Conservation (phyloP, 140 eudicot genomes). For the Ambrosia hybrid region DNA sequence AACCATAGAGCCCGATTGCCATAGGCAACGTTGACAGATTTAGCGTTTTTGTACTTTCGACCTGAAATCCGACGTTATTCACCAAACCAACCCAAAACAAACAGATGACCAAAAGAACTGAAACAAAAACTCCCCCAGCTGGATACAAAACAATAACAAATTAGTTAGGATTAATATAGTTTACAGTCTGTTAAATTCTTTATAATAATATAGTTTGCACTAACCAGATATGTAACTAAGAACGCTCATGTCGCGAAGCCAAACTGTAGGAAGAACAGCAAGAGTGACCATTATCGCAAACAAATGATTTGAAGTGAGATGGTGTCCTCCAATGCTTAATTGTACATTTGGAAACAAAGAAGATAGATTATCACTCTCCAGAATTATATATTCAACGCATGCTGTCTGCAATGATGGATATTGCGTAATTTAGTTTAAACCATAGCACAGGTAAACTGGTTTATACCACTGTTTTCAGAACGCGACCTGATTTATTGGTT, state of each 20-base stretch:
- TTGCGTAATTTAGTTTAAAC: constrained; percentile 4
- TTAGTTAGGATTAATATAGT: constrained; percentile 10
- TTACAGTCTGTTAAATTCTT: not conserved
- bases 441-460: not conserved
- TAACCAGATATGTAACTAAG: constrained; percentile 95
- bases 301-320: constrained; percentile 51
- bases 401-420: constrained; percentile 61
- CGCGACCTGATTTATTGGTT: not conserved
- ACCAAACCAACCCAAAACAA: constrained; percentile 89
- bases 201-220: constrained; percentile 5
- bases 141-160: constrained; percentile 18
- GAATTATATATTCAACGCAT: constrained; percentile 83
- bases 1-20: constrained; percentile 92
- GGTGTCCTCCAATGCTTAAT: constrained; percentile 45
- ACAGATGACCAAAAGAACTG: constrained; percentile 64
- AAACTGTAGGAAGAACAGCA: constrained; percentile 87
- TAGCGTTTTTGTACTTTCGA: constrained; percentile 44
- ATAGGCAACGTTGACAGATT: constrained; percentile 89
- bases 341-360: constrained; percentile 84
- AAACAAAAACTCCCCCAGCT: constrained; percentile 97
- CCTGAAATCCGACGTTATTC: constrained; percentile 58
- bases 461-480: not conserved
- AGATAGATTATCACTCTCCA: constrained; percentile 94
- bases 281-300: constrained; percentile 63
- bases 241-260: constrained; percentile 83